These are phyloP conservation scores for Panicum miliaceum DNA, from an alignment of 176 grass and related monocot genomes.

Conservation along the genomic window DNA sequence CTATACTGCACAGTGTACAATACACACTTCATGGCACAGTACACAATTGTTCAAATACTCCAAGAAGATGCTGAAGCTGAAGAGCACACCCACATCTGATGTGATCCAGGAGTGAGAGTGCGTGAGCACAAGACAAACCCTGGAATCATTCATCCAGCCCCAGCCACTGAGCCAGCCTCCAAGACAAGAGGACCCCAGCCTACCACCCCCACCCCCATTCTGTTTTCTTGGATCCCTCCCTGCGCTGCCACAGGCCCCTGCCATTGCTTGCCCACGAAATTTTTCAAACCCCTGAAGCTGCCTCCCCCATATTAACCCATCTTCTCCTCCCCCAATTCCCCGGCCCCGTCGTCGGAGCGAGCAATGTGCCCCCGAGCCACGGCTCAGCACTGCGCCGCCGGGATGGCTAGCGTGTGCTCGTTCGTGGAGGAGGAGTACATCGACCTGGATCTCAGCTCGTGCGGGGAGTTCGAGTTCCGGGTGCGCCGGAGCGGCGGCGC, in stretches of 20 bases:
- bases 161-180: conserved; percentile 14
- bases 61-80: conserved; percentile 17
- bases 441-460: conserved; percentile 71
- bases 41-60: not conserved
- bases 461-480: conserved; percentile 53
- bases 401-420: conserved; percentile 40
- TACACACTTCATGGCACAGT: not conserved
- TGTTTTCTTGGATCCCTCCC: conserved; percentile 68
- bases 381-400: conserved; percentile 36
- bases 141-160: conserved; percentile 45
- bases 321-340: conserved; percentile 2
- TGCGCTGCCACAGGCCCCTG: conserved; percentile 38
- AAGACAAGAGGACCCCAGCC: conserved; percentile 41
- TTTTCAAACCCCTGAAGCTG: conserved; percentile 52
- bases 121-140: conserved; percentile 43
- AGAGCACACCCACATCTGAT: not conserved
- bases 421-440: conserved; percentile 73
- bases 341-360: conserved; percentile 15
- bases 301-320: conserved; percentile 40
- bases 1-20: not conserved
- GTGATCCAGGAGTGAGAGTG: not conserved
- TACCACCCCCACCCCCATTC: conserved; percentile 39
- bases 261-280: conserved; percentile 51
- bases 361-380: conserved; percentile 56
- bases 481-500: conserved; percentile 36